These are phyloP conservation scores for Diaporthe ampelina DNA, from an alignment of 2,329 filamentous ascomycete genomes.

Conservation along the genomic window DNA sequence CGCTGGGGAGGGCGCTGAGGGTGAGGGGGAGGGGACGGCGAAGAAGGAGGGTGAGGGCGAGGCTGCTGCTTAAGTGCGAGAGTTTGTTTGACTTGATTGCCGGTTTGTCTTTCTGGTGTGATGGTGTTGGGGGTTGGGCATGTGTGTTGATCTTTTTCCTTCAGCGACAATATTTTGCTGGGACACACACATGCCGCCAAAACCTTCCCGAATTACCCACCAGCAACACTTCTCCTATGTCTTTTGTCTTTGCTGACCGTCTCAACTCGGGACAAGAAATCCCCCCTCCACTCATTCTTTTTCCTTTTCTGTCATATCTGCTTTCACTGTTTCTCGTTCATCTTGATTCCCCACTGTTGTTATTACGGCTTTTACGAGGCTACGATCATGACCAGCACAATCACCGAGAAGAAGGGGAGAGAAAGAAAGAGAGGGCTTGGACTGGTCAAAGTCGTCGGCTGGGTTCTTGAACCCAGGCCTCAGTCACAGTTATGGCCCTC, in stretches of 20 bases:
- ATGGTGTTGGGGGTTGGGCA: neutral
- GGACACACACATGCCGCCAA: neutral
- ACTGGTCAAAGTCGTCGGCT: conserved; percentile 27
- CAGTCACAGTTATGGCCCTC: neutral
- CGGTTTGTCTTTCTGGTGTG: neutral
- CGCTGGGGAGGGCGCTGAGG: neutral
- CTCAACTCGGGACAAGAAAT: conserved; percentile 9
- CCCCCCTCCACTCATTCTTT: conserved; percentile 34
- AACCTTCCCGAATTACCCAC: neutral
- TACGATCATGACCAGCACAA: conserved; percentile 40
- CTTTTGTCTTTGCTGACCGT: conserved; percentile 12
- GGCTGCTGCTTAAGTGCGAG: neutral
- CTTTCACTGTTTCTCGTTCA: neutral
- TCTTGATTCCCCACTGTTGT: conserved; percentile 6
- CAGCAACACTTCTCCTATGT: conserved; percentile 21
- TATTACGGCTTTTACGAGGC: conserved; percentile 39
- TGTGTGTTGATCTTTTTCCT: neutral
- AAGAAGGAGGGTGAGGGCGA: neutral
- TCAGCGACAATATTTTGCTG: conserved; percentile 7
- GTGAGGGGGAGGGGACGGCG: neutral
- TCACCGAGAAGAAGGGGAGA: conserved; percentile 3
- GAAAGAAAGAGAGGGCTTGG: neutral
- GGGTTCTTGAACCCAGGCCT: neutral
- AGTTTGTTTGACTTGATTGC: neutral
- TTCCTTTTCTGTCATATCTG: neutral